phyloP scores from a whole-genome alignment of 2,329 filamentous ascomycete species.

The Neobulgaria alba region DNA sequence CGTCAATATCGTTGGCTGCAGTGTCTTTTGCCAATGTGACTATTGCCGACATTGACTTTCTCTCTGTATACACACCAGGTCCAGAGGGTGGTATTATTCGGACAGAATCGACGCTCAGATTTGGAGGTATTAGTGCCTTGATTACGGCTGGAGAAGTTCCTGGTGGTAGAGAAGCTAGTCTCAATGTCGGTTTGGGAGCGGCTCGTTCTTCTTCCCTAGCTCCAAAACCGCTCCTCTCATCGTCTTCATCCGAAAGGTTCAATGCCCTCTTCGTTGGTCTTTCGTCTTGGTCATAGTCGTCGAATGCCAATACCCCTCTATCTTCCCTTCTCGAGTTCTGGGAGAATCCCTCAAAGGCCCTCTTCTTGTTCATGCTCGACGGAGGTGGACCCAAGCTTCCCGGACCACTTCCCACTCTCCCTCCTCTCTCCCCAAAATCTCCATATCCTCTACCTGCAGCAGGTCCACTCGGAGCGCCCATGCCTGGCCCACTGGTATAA shows the following conservation, averaged over 20 bases:
- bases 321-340: conserved; percentile 27
- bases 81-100: conserved; percentile 54
- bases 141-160: conserved; percentile 50
- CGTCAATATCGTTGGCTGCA: conserved; percentile 74
- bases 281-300: conserved; percentile 25
- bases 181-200: conserved; percentile 52
- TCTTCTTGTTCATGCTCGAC: conserved; percentile 43
- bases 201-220: conserved; percentile 45
- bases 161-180: conserved; percentile 52
- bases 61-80: conserved; percentile 45
- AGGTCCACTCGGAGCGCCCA: conserved; percentile 26
- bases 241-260: conserved; percentile 31
- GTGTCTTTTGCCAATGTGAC: conserved; percentile 75
- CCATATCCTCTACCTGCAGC: conserved; percentile 20
- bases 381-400: conserved; percentile 51
- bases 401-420: conserved; percentile 45
- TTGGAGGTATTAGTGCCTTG: conserved; percentile 49
- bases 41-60: conserved; percentile 68
- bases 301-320: conserved; percentile 25
- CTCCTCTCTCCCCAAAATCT: conserved; percentile 28
- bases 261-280: conserved; percentile 18
- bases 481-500: conserved; percentile 39
- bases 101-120: conserved; percentile 61
- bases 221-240: conserved; percentile 29
- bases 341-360: conserved; percentile 40